Percentiles rank a stretch among this genome's conserved stretches.
These are phyloP conservation scores for Podila clonocystis DNA, from an alignment of 192 early-diverging fungal species.

Conservation along the genomic window DNA sequence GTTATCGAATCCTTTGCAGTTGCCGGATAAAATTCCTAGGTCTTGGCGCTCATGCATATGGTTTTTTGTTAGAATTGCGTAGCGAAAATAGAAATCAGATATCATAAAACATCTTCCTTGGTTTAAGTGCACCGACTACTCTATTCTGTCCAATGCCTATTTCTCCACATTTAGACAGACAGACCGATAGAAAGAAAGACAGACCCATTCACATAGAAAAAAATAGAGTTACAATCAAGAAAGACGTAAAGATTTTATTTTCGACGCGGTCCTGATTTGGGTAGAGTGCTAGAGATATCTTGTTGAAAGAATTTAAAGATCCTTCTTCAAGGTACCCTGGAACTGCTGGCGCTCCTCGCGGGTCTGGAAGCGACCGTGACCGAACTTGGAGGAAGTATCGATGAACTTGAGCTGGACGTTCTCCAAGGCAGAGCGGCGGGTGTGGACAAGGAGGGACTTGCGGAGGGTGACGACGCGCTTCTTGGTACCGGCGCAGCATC, in stretches of 20 bases:
- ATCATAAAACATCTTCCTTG: too few species aligned
- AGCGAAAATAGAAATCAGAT: too few species aligned
- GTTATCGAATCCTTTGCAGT: too few species aligned
- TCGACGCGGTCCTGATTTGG: too few species aligned
- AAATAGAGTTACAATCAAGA: neutral
- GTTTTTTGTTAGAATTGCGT: too few species aligned
- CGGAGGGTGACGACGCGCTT: constrained; percentile 98
- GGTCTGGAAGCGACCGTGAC: constrained; percentile 99
- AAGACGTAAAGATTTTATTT: neutral
- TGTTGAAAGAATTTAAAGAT: constrained; percentile 55
- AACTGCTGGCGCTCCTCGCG: constrained; percentile 93
- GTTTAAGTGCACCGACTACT: too few species aligned
- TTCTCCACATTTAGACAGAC: neutral
- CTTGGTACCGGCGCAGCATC: constrained; percentile 94
- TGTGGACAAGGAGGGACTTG: constrained; percentile 97
- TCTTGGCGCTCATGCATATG: too few species aligned
- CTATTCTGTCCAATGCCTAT: too few species aligned
- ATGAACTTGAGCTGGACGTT: constrained; percentile 98
- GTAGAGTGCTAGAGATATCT: too few species aligned
- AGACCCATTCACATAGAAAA: too few species aligned
- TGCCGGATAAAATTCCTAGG: too few species aligned
- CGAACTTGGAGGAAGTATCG: constrained; percentile 99
- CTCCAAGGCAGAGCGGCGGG: constrained; percentile 96
- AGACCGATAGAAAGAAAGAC: neutral
- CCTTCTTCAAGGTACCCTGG: constrained; percentile 93